These are phyloP conservation scores for Mycena albidolilacea DNA, from an alignment of 768 basidiomycete genomes.

Conservation along the genomic window DNA sequence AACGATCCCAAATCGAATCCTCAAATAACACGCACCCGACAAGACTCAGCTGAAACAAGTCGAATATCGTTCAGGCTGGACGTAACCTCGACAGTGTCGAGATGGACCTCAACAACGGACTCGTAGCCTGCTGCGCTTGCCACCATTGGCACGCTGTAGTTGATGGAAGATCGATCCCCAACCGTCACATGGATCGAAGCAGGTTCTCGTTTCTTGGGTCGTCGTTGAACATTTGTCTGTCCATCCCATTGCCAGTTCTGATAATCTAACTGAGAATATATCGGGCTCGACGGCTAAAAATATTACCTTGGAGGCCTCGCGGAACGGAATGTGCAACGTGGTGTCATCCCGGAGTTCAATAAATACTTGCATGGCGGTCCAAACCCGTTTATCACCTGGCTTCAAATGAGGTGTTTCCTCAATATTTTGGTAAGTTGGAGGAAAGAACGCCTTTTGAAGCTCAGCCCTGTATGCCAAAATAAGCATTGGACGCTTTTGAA, in stretches of 20 bases:
- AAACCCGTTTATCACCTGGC: conserved; percentile 86
- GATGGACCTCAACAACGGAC: conserved; percentile 83
- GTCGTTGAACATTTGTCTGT: conserved; percentile 58
- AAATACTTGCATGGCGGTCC: conserved; percentile 86
- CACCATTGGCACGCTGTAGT: conserved; percentile 88
- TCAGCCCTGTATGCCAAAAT: conserved; percentile 64
- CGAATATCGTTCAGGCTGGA: conserved; percentile 93
- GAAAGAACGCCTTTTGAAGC: conserved; percentile 88
- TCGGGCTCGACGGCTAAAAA: conserved; percentile 5
- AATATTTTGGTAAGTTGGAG: conserved; percentile 78
- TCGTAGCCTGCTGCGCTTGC: conserved; percentile 83
- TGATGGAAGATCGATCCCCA: conserved; percentile 88
- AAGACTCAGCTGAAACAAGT: conserved; percentile 83
- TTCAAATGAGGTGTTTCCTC: conserved; percentile 70
- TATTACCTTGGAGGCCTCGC: conserved; percentile 88
- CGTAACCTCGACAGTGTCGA: conserved; percentile 82
- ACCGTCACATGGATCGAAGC: conserved; percentile 82
- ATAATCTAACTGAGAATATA: conserved; percentile 15
- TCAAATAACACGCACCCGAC: conserved; percentile 66
- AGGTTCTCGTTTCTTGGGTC: conserved; percentile 71
- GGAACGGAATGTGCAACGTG: conserved; percentile 87
- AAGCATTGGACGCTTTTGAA: neutral
- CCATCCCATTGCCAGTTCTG: conserved; percentile 97
- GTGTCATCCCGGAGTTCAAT: conserved; percentile 86
- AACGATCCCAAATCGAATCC: neutral